These are phyloP conservation scores for Starmerella cellae DNA, from an alignment of 805 yeast genomes.

Conservation along the genomic window DNA sequence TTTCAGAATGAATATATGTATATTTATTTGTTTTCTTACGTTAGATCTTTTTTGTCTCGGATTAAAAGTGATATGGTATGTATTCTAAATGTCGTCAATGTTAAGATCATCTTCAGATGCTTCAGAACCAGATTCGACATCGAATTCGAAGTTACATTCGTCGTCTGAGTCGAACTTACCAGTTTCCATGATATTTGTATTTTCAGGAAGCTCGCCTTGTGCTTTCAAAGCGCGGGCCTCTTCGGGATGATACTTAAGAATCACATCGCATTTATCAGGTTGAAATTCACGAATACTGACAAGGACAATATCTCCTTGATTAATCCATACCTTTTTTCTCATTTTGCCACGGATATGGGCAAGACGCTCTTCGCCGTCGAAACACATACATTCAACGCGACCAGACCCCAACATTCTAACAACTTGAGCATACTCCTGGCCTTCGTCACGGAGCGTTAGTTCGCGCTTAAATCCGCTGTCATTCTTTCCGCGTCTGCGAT, in stretches of 20 bases:
- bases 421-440: conserved; percentile 97
- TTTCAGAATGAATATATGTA: neutral
- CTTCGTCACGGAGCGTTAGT: conserved; percentile 79
- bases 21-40: neutral
- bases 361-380: conserved; percentile 85
- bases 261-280: conserved; percentile 95
- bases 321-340: conserved; percentile 99
- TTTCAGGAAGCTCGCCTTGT: conserved; percentile 93
- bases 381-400: conserved; percentile 87
- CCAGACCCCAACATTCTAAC: conserved; percentile 98
- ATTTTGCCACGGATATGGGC: conserved; percentile 98
- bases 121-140: conserved; percentile 64
- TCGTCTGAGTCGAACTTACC: conserved; percentile 95
- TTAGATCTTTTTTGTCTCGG: neutral
- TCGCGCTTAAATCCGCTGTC: conserved; percentile 91
- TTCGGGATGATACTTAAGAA: conserved; percentile 90
- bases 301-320: conserved; percentile 93
- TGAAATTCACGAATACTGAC: conserved; percentile 97
- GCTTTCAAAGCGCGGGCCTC: conserved; percentile 94
- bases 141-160: conserved; percentile 95
- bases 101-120: conserved; percentile 57
- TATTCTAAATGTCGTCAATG: conserved; percentile 85
- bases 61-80: no score
- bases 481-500: conserved; percentile 96
- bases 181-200: conserved; percentile 93